A percentile compares a stretch with the other conserved stretches of the same genome.
These are phyloP conservation scores for Graphium sp. DNA, from an alignment of 2,329 filamentous ascomycete genomes.

Conservation along the genomic window DNA sequence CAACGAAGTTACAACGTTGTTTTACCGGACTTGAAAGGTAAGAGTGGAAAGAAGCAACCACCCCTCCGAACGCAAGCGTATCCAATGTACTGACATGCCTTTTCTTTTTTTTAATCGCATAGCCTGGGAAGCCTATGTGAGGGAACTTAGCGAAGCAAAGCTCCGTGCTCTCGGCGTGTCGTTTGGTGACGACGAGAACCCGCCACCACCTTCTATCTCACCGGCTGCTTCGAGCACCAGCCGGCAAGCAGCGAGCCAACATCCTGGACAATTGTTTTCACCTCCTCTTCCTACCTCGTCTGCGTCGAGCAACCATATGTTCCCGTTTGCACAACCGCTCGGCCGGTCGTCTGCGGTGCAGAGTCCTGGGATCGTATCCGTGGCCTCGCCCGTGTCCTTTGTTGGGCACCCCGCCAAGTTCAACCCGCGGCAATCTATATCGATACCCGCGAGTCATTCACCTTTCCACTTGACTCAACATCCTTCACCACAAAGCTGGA, in stretches of 20 bases:
- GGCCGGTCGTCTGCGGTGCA: constrained; percentile 42
- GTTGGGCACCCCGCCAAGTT: constrained; percentile 37
- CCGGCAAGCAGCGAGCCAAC: constrained; percentile 55
- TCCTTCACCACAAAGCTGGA: constrained; percentile 42
- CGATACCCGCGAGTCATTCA: constrained; percentile 44
- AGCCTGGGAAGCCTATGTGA: constrained; percentile 61
- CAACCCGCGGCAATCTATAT: constrained; percentile 58
- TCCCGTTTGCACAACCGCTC: constrained; percentile 41
- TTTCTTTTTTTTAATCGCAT: too few relatives aligned
- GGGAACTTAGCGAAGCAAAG: constrained; percentile 77
- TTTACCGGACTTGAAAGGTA: constrained; percentile 52
- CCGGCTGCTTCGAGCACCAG: constrained; percentile 45
- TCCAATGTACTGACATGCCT: too few relatives aligned
- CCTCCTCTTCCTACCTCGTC: constrained; percentile 70
- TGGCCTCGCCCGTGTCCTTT: constrained; percentile 59
- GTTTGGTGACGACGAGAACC: constrained; percentile 56
- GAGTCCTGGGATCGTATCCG: constrained; percentile 45
- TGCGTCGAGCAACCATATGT: constrained; percentile 51
- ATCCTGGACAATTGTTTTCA: constrained; percentile 64
- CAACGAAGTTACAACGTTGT: constrained; percentile 40
- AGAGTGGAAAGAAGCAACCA: too few relatives aligned
- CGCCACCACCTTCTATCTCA: constrained; percentile 44
- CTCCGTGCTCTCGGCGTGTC: constrained; percentile 80
- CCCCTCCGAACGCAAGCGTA: too few relatives aligned
- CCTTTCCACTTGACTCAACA: constrained; percentile 51